Base-by-base conservation (phyloP, 345 rosid genomes). In the Hibiscus trionum region DNA sequence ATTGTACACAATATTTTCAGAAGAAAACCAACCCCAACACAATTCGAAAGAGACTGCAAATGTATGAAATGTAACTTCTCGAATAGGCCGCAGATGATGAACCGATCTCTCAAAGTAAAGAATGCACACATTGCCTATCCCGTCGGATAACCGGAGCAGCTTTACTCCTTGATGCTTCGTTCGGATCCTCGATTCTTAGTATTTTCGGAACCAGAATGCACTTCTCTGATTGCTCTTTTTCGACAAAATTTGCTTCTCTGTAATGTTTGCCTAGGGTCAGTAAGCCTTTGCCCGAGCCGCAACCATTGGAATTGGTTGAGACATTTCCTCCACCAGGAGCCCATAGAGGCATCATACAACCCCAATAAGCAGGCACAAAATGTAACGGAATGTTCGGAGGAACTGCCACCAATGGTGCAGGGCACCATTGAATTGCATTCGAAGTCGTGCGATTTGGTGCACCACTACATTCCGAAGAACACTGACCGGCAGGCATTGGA, bases 221-320 rank as follows among this genome's bases (percentile, higher is more conserved):
- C 52, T 73, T 86, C 58, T 84, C 87, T 56, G 80, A 75, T 33
- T 76, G 83, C 56, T 73, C 84, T 67, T 80, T 82, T 50, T 77
- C 86, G n/a, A 69, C 70, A 65, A 64, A 39, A 72, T 73, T 81
- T 4, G 75, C 50, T 61, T 89, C 89, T 82, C 92, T 82, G 14
- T 83, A 85, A 82, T 87, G 95, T 86, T 89, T 89, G 65, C 95
- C 95, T 50, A 89, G 82, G 5, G 79, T 79, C 15, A 82, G 89
- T 2, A 80, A 88, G 66, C 80, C 87, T 68, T 78, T 78, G 57
- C 83, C 84, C 2, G 86, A 77, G 79, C 80, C 78, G 75, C 82
- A 76, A 63, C 42, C 42, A 47, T 74, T 83, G 49, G 85, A 75
- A 66, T 75, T 65, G 16, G 82, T 24, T 47, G 81, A 71, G 47